Evolutionary conservation across 2,329 filamentous ascomycete species (phyloP).

Genomic region (Colletotrichum sublineola): DNA sequence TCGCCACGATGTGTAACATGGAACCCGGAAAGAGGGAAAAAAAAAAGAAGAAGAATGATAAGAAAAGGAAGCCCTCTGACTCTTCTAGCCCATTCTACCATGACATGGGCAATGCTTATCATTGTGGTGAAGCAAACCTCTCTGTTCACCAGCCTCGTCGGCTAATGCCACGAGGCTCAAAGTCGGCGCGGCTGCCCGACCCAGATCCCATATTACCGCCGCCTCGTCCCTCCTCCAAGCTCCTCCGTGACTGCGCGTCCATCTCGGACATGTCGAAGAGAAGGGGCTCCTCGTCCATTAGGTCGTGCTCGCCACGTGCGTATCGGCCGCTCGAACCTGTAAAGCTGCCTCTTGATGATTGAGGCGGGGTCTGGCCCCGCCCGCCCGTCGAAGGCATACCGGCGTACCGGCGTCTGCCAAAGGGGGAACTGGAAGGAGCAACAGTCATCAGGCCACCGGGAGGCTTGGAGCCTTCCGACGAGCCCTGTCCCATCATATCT

Average conservation of each 20-base stretch:
- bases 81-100: neutral
- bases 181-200: slow-evolving; percentile 52
- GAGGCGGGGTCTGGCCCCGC: slow-evolving; percentile 58
- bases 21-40: neutral
- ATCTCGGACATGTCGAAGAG: slow-evolving; percentile 82
- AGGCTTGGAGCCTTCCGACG: slow-evolving; percentile 60
- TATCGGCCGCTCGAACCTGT: slow-evolving; percentile 56
- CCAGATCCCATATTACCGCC: slow-evolving; percentile 55
- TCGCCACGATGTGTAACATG: neutral
- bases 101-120: neutral
- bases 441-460: slow-evolving; percentile 59
- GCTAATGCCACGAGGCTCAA: slow-evolving; percentile 55
- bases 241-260: slow-evolving; percentile 69
- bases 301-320: slow-evolving; percentile 60
- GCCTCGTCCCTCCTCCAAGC: slow-evolving; percentile 67
- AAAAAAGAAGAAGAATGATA: neutral
- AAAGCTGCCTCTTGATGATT: slow-evolving; percentile 62
- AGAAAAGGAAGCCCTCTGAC: neutral
- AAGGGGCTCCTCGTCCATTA: slow-evolving; percentile 75
- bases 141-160: slow-evolving; percentile 54
- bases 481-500: slow-evolving; percentile 57
- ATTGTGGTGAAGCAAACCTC: neutral
- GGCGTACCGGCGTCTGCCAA: slow-evolving; percentile 61
- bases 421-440: slow-evolving; percentile 59
- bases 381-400: slow-evolving; percentile 54